Evolutionary conservation across 1,139 yeast genomes (phyloP), one percentile per base, ranked within the genome.

Genomic region (Candida tropicalis): DNA sequence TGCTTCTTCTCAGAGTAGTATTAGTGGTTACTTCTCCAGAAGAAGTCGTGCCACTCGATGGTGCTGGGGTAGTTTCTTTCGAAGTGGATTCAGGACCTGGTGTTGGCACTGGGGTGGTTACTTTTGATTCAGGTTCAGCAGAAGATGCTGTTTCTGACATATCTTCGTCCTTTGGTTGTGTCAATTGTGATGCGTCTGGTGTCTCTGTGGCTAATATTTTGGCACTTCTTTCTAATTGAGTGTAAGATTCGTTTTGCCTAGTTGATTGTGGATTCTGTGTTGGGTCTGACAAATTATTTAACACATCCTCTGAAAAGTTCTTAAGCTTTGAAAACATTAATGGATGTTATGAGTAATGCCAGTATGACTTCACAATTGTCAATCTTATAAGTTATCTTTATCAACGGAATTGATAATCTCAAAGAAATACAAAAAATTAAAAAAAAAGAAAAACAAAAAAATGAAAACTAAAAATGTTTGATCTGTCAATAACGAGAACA

Each of bases 241-340:
- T 52, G 12, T 66, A 48, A 1, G 62, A 54, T 41, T 62, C 66
- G 1, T 45, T 41, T n/a, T 39, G 35, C 38, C 49, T 32, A 54
- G 52, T 17, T 51, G 52, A 16, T 43, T 44, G 44, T 20, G 38
- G 44, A 10, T 24, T 23, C 27, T 38, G 38, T 27, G 36, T 35
- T 35, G 35, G 44, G 13, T 48, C 56, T 39, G 45, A 47, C 47
- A 41, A 51, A 38, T 59, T 63, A 46, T 70, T 72, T 50, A 73
- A 59, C 55, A 73, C 74, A 49, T 73, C 79, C 47, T 72, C 79
- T 3, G 88, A 74, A 39, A 88, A 68, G 54, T 82, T 83, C 67
- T 86, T 87, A 4, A 66, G 49, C 48, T 65, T 60, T 26, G 60
- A 61, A 54, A 66, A 65, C 71, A 66, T 66, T 17, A 3, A 9